phyloP scores from a whole-genome alignment of 768 basidiomycete genomes.

The Pleurotus tuoliensis region DNA sequence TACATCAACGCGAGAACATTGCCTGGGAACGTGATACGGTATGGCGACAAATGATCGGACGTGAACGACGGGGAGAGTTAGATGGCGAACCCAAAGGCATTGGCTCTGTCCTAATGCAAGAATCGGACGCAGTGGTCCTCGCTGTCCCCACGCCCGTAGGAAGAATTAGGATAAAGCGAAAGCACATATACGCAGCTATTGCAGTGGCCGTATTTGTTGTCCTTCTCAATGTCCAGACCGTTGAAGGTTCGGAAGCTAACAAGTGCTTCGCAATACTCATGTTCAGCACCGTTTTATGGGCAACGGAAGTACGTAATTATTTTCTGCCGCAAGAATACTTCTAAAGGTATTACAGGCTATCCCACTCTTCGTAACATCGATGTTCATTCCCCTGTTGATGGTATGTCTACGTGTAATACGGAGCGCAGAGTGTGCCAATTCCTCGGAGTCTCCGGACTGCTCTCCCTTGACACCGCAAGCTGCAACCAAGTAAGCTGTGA shows the following conservation, averaged over 20 bases:
- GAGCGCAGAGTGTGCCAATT: constrained; percentile 20
- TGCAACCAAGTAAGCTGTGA: constrained; percentile 71
- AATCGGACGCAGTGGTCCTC: constrained; percentile 42
- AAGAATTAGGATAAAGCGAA: constrained; percentile 58
- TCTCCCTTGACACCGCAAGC: constrained; percentile 53
- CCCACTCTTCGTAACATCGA: constrained; percentile 95
- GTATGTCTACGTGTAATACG: constrained; percentile 82
- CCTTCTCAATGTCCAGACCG: constrained; percentile 56
- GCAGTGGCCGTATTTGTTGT: constrained; percentile 56
- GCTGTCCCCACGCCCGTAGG: constrained; percentile 67
- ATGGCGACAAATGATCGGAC: constrained; percentile 93
- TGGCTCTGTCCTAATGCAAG: constrained; percentile 45
- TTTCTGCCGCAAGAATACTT: background rate
- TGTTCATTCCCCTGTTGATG: constrained; percentile 81
- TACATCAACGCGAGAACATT: constrained; percentile 88
- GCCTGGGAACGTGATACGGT: constrained; percentile 98
- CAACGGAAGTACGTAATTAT: constrained; percentile 70
- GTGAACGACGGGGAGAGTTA: constrained; percentile 65
- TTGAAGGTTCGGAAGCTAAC: constrained; percentile 71
- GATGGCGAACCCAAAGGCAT: constrained; percentile 22
- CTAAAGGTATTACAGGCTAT: constrained; percentile 62
- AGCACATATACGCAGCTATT: constrained; percentile 51
- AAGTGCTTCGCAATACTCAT: constrained; percentile 86
- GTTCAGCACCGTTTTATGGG: constrained; percentile 94
- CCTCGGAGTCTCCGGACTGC: constrained; percentile 29